A percentile compares a stretch with the other conserved stretches of the same genome.
phyloP scores from a whole-genome alignment of 805 yeast species.

The Yarrowia alimentaria region DNA sequence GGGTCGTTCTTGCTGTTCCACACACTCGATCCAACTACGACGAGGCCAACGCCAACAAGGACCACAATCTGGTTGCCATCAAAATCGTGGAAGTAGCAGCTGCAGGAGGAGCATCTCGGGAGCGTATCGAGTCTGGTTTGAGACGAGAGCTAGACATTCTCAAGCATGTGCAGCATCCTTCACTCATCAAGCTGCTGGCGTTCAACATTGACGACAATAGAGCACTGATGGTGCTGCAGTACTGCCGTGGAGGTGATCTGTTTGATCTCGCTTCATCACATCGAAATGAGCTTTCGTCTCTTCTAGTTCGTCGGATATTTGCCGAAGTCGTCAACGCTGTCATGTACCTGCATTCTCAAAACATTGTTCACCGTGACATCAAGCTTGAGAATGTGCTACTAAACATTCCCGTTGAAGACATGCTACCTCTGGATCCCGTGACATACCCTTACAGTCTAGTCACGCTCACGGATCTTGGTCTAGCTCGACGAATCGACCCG shows the following conservation, averaged over 20 bases:
- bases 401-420: constrained; percentile 41
- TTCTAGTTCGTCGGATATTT: constrained; percentile 58
- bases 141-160: constrained; percentile 74
- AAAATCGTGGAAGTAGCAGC: constrained; percentile 56
- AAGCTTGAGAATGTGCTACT: constrained; percentile 81
- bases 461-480: constrained; percentile 83
- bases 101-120: constrained; percentile 44
- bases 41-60: constrained; percentile 34
- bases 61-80: constrained; percentile 55
- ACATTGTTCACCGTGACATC: constrained; percentile 85
- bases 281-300: constrained; percentile 47
- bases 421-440: constrained; percentile 34
- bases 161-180: constrained; percentile 56
- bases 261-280: constrained; percentile 57
- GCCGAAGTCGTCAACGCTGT: constrained; percentile 71
- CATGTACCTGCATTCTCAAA: constrained; percentile 61
- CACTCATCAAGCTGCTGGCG: constrained; percentile 56
- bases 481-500: constrained; percentile 66
- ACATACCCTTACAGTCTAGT: constrained; percentile 44
- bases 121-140: constrained; percentile 59
- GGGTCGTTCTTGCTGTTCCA: constrained; percentile 43
- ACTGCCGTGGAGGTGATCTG: constrained; percentile 81
- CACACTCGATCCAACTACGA: constrained; percentile 29
- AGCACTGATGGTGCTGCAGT: constrained; percentile 63
- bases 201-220: constrained; percentile 42